These are phyloP conservation scores for Fusarium humuli DNA, from an alignment of 2,329 filamentous ascomycete genomes.

Conservation along the genomic window DNA sequence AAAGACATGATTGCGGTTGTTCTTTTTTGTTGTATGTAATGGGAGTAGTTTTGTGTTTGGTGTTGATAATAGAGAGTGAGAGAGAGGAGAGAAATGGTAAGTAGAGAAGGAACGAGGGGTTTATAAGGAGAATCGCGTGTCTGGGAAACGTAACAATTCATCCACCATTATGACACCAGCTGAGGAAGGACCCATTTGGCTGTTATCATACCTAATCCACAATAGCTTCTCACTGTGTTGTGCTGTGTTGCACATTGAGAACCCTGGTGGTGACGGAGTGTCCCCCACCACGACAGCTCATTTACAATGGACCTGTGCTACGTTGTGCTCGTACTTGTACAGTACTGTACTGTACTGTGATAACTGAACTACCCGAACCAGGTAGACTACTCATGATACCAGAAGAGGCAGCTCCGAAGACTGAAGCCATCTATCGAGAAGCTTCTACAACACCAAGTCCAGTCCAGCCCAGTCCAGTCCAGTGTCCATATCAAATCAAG, in stretches of 20 bases:
- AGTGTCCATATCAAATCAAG: constrained; percentile 14
- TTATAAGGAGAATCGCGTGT: constrained; percentile 25
- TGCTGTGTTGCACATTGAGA: constrained; percentile 21
- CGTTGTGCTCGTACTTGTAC: background rate
- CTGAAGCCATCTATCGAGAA: constrained; percentile 21
- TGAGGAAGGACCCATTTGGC: constrained; percentile 11
- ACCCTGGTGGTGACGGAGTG: constrained; percentile 34
- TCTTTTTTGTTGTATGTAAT: background rate
- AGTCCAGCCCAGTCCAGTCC: constrained; percentile 12
- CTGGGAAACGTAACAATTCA: background rate
- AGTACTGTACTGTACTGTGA: background rate
- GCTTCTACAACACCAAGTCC: constrained; percentile 24
- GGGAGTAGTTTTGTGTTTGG: background rate
- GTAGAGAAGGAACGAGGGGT: background rate
- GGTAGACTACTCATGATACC: constrained; percentile 3
- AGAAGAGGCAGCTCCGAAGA: constrained; percentile 32
- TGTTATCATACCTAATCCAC: constrained; percentile 5
- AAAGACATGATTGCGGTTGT: constrained; percentile 62
- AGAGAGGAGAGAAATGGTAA: background rate
- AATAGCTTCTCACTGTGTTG: background rate
- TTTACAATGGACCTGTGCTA: constrained; percentile 4
- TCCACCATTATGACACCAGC: constrained; percentile 11
- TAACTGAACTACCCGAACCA: background rate
- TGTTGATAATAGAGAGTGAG: background rate
- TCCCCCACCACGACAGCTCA: constrained; percentile 10